Evolutionary conservation across 148 eudicot species (phyloP).

Genomic region (Camellia sinensis): DNA sequence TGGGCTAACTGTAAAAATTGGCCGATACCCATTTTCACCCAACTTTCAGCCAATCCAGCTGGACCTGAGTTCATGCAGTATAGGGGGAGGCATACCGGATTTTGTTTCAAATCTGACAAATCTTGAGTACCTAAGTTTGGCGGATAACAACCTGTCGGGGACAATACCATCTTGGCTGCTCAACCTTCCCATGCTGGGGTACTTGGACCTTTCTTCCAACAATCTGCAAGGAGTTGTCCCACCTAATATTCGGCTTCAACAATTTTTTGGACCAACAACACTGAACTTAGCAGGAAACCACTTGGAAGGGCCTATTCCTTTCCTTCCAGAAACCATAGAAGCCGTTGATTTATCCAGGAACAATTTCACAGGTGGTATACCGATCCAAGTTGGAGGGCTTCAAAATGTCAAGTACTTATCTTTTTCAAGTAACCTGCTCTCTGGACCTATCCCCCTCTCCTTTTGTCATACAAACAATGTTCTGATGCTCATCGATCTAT

Average conservation of each 20-base stretch:
- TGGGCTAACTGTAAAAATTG: not conserved
- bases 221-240: not conserved
- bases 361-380: not conserved
- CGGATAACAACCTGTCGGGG: not conserved
- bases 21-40: not conserved
- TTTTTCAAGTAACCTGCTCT: not conserved
- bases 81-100: not conserved
- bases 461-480: not conserved
- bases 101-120: not conserved
- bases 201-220: slow-evolving; percentile 4
- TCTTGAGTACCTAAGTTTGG: not conserved
- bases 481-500: slow-evolving; percentile 5
- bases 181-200: not conserved
- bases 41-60: not conserved
- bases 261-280: not conserved
- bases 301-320: not conserved
- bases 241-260: not conserved
- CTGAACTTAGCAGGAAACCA: not conserved
- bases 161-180: slow-evolving; percentile 3
- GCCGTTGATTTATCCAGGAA: not conserved
- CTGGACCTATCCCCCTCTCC: not conserved
- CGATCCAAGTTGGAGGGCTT: not conserved
- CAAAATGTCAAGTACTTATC: not conserved
- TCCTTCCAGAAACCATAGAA: not conserved
- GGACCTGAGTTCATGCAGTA: not conserved